A percentile compares a stretch with the other conserved stretches of the same genome.
These are phyloP conservation scores for Allium sativum DNA, from an alignment of 106 monocot genomes.

Conservation along the genomic window DNA sequence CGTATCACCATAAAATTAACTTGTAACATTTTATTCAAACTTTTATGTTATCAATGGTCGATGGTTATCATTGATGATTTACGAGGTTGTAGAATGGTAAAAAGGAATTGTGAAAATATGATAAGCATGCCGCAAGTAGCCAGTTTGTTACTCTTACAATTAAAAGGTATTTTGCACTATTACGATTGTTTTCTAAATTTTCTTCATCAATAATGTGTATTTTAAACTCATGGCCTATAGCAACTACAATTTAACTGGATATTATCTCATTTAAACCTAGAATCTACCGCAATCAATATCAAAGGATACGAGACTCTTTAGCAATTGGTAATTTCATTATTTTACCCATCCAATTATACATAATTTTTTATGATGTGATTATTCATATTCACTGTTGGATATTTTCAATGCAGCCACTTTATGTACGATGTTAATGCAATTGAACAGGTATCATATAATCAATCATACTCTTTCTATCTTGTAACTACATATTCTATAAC, in stretches of 20 bases:
- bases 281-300: constrained; percentile 24
- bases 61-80: too few species aligned
- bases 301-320: constrained; percentile 20
- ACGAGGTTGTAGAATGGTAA: constrained; percentile 24
- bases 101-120: constrained; percentile 26
- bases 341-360: background rate
- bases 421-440: constrained; percentile 15
- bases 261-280: constrained; percentile 10
- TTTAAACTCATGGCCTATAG: too few species aligned
- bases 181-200: background rate
- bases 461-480: too few species aligned
- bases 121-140: constrained; percentile 13
- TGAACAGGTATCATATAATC: constrained; percentile 29
- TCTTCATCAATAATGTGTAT: background rate
- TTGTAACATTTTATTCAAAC: too few species aligned
- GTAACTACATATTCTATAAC: background rate
- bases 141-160: constrained; percentile 30
- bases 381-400: background rate
- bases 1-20: constrained; percentile 6
- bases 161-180: constrained; percentile 16
- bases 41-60: background rate
- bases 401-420: constrained; percentile 16
- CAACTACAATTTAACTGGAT: constrained; percentile 3
- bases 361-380: background rate
- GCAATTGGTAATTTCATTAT: constrained; percentile 14